Percentiles rank a stretch among this genome's conserved stretches.
These are phyloP conservation scores for Brassica incana DNA, from an alignment of 345 rosid genomes.

Conservation along the genomic window DNA sequence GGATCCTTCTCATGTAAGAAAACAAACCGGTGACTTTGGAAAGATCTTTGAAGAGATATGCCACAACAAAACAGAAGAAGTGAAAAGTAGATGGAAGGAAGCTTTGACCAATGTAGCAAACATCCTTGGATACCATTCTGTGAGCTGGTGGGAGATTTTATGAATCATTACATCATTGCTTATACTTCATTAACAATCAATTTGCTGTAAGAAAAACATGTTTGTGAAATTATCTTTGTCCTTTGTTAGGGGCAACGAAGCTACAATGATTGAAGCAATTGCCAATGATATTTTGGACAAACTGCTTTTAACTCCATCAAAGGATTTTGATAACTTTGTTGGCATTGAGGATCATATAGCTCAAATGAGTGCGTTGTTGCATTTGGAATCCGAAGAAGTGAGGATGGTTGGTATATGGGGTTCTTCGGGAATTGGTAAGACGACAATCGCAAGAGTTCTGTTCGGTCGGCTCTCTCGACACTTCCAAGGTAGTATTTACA, in stretches of 20 bases:
- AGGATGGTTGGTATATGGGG: constrained; percentile 14
- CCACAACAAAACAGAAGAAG: background rate
- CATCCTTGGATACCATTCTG: background rate
- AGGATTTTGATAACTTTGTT: too few relatives aligned
- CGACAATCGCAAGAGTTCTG: background rate
- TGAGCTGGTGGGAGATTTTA: background rate
- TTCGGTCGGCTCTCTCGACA: background rate
- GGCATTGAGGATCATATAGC: too few relatives aligned
- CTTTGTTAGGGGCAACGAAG: too few relatives aligned
- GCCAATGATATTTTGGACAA: too few relatives aligned
- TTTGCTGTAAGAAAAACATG: too few relatives aligned
- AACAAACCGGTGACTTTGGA: background rate
- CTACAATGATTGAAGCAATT: too few relatives aligned
- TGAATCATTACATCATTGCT: background rate
- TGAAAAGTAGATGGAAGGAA: background rate
- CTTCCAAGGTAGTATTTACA: constrained; percentile 1
- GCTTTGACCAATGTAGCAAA: background rate
- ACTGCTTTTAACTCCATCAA: too few relatives aligned
- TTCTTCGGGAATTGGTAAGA: background rate
- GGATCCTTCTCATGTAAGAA: background rate
- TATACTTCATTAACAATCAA: too few relatives aligned
- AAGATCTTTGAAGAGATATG: background rate
- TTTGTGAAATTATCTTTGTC: too few relatives aligned
- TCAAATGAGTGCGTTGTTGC: background rate
- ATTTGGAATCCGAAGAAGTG: background rate